A percentile compares a stretch with the other conserved stretches of the same genome.
Evolutionary conservation across 768 basidiomycete species (phyloP).

Genomic region (Hebeloma cylindrosporum): DNA sequence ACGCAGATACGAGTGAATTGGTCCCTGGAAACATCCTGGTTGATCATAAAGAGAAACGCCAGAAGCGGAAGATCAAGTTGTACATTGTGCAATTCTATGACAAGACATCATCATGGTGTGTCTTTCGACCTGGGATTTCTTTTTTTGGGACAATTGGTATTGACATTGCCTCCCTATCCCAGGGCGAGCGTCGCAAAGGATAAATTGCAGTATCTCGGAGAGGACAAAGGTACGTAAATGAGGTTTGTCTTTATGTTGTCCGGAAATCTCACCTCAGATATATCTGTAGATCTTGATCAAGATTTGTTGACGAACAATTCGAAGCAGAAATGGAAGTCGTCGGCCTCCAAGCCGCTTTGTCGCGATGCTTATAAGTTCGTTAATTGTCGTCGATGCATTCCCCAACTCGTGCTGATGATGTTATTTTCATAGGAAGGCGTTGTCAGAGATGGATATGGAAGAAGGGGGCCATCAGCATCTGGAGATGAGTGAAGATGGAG

Average conservation of each 20-base stretch:
- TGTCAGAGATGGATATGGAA: conserved; percentile 21
- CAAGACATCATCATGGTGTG: conserved; percentile 60
- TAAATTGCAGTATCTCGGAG: conserved; percentile 65
- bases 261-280: neutral
- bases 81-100: conserved; percentile 85
- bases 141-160: neutral
- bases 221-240: conserved; percentile 56
- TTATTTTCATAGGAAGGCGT: conserved; percentile 12
- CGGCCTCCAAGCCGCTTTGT: conserved; percentile 51
- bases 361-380: conserved; percentile 63
- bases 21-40: conserved; percentile 49
- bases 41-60: conserved; percentile 29
- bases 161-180: neutral
- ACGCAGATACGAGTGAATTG: conserved; percentile 53
- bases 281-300: conserved; percentile 57
- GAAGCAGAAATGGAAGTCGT: conserved; percentile 61
- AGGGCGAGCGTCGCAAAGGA: conserved; percentile 66
- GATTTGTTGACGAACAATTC: conserved; percentile 54
- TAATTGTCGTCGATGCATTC: neutral
- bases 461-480: conserved; percentile 5
- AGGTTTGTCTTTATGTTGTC: neutral
- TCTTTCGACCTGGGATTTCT: neutral
- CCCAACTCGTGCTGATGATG: neutral
- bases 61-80: conserved; percentile 41
- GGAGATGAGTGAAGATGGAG: conserved; percentile 1